These are phyloP conservation scores for Penicillium verhagenii DNA, from an alignment of 495 filamentous ascomycete species.

Conservation along the genomic window DNA sequence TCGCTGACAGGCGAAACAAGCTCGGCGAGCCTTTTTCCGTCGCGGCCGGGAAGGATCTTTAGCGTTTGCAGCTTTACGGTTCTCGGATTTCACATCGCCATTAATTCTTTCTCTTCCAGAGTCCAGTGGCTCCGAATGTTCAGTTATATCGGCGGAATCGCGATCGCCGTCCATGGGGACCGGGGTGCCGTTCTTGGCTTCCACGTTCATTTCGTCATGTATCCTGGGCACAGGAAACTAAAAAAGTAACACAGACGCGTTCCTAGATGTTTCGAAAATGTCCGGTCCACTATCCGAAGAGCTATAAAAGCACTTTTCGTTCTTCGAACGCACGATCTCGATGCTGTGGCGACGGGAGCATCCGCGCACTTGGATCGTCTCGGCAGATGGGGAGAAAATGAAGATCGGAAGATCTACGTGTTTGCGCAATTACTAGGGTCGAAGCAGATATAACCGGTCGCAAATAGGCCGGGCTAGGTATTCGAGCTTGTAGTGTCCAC, in stretches of 20 bases:
- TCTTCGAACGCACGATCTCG: constrained; percentile 13
- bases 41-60: constrained; percentile 86
- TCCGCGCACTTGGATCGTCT: constrained; percentile 18
- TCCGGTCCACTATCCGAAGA: constrained; percentile 1
- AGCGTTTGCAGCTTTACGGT: constrained; percentile 59
- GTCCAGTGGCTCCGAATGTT: constrained; percentile 33
- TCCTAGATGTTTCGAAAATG: neutral
- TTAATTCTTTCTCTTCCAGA: constrained; percentile 54
- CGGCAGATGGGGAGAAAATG: constrained; percentile 10
- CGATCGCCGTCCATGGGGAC: constrained; percentile 50
- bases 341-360: constrained; percentile 23
- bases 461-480: neutral
- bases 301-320: neutral
- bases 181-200: constrained; percentile 44
- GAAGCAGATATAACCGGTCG: constrained; percentile 6
- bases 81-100: constrained; percentile 54
- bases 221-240: constrained; percentile 9
- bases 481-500: neutral
- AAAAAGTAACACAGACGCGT: neutral
- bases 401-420: constrained; percentile 17
- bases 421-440: constrained; percentile 12
- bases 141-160: constrained; percentile 53
- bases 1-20: constrained; percentile 94
- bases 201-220: constrained; percentile 53
- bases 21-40: constrained; percentile 92